Percentiles rank a stretch among this genome's conserved stretches.
These are phyloP conservation scores for Phytophthora quininea DNA, from an alignment of 352 stramenopile species.

Conservation along the genomic window DNA sequence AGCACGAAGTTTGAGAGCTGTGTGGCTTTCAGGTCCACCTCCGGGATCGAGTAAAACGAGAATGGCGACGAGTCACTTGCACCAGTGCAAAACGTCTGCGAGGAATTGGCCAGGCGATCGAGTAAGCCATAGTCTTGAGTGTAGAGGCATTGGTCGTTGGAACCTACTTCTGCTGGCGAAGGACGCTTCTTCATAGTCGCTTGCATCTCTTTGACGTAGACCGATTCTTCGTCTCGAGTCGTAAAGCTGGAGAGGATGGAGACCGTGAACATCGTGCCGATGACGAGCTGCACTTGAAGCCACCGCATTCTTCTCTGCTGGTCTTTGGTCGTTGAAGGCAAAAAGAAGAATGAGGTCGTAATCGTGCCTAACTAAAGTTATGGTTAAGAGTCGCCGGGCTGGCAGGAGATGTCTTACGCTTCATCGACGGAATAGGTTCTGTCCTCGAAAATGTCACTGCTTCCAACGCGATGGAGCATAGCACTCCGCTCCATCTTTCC, in stretches of 20 bases:
- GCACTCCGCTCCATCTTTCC: no score
- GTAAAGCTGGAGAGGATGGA: background rate
- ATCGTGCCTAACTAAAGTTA: no score
- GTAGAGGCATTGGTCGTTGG: background rate
- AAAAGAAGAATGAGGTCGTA: no score
- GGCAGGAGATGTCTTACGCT: no score
- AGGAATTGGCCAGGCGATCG: conserved; percentile 22
- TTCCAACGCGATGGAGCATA: no score
- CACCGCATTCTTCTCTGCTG: no score
- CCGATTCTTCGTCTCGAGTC: background rate
- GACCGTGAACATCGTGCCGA: background rate
- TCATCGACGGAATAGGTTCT: no score
- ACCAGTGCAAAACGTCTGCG: conserved; percentile 18
- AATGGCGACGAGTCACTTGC: conserved; percentile 19
- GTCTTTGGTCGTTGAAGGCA: no score
- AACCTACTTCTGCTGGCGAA: background rate
- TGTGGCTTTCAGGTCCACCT: conserved; percentile 23
- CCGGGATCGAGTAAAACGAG: conserved; percentile 15
- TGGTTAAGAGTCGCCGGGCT: no score
- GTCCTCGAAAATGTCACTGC: no score
- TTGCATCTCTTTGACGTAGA: background rate
- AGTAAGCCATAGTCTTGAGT: conserved; percentile 33
- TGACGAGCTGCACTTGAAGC: no score
- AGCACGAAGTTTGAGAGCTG: conserved; percentile 29
- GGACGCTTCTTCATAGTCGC: background rate